Percentiles rank a stretch among this genome's conserved stretches.
phyloP scores from a whole-genome alignment of 2,329 filamentous ascomycete species.

The Fusarium temperatum region DNA sequence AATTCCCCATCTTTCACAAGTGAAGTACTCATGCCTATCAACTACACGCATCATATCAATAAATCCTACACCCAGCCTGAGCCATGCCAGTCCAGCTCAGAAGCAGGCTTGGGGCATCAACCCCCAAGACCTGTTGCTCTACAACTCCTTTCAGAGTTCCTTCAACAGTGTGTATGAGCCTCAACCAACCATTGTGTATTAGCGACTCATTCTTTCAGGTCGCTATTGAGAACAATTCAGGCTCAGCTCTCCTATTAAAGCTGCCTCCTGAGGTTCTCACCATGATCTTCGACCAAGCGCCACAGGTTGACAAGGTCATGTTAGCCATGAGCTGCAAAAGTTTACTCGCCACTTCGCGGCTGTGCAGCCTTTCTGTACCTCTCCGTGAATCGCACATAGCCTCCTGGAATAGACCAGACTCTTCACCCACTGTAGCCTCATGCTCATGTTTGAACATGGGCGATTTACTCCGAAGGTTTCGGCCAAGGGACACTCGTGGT shows the following conservation, averaged over 20 bases:
- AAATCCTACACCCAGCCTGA: background rate
- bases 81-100: conserved; percentile 23
- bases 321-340: conserved; percentile 36
- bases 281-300: conserved; percentile 31
- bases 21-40: background rate
- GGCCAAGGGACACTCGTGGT: conserved; percentile 22
- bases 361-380: conserved; percentile 28
- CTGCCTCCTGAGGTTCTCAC: conserved; percentile 43
- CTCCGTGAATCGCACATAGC: conserved; percentile 13
- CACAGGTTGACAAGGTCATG: conserved; percentile 20
- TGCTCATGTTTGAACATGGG: conserved; percentile 26
- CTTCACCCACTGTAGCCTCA: too few species aligned
- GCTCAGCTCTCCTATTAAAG: conserved; percentile 19
- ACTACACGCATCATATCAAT: background rate
- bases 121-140: background rate
- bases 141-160: conserved; percentile 17
- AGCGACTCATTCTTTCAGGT: conserved; percentile 15
- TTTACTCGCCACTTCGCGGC: conserved; percentile 30
- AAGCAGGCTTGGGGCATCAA: background rate
- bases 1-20: background rate
- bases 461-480: conserved; percentile 26
- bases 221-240: background rate
- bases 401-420: background rate
- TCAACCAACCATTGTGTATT: background rate
- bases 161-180: conserved; percentile 6